phyloP scores from a whole-genome alignment of 169 alveolate species.

The Cardiosporidium cionae region DNA sequence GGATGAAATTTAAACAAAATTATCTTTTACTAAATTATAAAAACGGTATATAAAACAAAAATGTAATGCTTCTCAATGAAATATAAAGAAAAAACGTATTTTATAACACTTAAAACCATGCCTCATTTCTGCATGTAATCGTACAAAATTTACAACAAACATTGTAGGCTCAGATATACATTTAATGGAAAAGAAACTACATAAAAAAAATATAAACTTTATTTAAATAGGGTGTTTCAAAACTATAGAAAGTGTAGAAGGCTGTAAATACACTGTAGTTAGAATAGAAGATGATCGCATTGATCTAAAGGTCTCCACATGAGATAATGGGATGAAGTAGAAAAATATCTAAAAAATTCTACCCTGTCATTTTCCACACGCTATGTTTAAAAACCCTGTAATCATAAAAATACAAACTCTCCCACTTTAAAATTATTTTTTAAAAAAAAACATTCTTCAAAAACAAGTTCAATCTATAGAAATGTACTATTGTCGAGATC shows the following conservation, averaged over 20 bases:
- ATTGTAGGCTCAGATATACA: not conserved
- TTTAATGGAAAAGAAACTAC: not conserved
- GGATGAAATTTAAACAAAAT: not conserved
- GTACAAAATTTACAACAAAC: not conserved
- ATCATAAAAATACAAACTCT: not conserved
- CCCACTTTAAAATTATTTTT: not conserved
- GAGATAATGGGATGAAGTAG: too few relatives aligned
- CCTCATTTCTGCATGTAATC: not conserved
- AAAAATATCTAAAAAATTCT: too few relatives aligned
- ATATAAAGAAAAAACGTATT: not conserved
- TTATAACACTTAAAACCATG: not conserved
- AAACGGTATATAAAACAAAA: not conserved
- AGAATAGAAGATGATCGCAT: not conserved
- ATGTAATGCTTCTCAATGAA: not conserved
- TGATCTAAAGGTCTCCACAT: too few relatives aligned
- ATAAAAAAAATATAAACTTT: not conserved
- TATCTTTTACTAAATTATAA: not conserved
- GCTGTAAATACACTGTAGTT: not conserved
- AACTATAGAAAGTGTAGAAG: not conserved
- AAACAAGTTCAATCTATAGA: not conserved
- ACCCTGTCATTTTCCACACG: not conserved
- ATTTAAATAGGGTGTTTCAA: not conserved
- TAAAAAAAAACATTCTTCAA: not conserved
- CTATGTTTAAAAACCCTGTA: not conserved
- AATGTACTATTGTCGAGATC: not conserved